Base-by-base conservation (phyloP, 345 rosid genomes). In the Psidium guajava region DNA sequence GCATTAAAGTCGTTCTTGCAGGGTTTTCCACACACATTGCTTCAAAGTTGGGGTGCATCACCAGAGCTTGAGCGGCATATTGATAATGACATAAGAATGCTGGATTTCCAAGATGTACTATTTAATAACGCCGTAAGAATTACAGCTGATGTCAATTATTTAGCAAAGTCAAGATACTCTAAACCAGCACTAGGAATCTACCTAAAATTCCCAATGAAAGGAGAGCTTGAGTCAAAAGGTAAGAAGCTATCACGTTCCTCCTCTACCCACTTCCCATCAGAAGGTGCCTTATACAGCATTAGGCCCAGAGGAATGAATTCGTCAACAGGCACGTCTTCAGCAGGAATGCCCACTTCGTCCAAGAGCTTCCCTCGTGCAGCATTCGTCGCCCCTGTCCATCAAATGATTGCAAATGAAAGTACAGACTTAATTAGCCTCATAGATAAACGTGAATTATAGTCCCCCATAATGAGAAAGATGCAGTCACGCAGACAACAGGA, bases 261-360 rank as follows among this genome's bases (percentile, higher is more conserved):
- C 91, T 95, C 98, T 61, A 4, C 98, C 96, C 99, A 95, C 86
- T 94, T 94, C 83, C 98, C 98, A 91, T 95, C 99, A 69, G 98
- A 97, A 90, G 99, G 96, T 74, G 98, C 95, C 93, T 95, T 94
- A 91, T 94, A 95, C 42, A 95, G 94, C 8, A 95, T 94, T 64
- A 98, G 94, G 24, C 96, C 95, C 82, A 94, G 84, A 2, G 95
- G 88, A 61, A 84, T 91, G 86, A 98, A 98, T 83, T 94, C 91
- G 87, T 98, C 97, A 9, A 95, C 95, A 2, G 98, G 95, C 74
- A 94, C 92, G 84, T 96, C 98, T 86, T 90, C 94, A 83, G 98
- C 96, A 82, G 92, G 91, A 87, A 97, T 96, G 86, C 98, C 98
- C 42, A 96, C 93, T 93, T 98, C 98, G 50, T 96, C 99, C 77